A percentile compares a stretch with the other conserved stretches of the same genome.
phyloP scores from a whole-genome alignment of 176 grass and related monocot genomes.

The Carex pumila region DNA sequence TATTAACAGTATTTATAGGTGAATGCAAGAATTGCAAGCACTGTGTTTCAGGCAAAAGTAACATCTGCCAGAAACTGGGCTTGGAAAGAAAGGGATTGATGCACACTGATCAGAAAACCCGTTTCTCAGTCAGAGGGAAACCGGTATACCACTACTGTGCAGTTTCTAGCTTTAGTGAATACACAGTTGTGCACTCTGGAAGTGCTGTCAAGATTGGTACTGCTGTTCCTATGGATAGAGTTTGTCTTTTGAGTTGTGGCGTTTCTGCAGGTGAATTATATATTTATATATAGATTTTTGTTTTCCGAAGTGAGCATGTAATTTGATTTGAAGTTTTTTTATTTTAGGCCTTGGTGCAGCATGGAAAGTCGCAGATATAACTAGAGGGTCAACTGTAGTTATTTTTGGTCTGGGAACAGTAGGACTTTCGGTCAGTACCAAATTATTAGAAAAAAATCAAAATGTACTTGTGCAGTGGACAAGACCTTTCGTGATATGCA shows the following conservation, averaged over 20 bases:
- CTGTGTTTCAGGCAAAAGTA: constrained; percentile 73
- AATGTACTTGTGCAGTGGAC: background rate
- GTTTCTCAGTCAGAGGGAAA: constrained; percentile 56
- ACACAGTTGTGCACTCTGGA: constrained; percentile 71
- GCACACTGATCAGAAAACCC: constrained; percentile 83
- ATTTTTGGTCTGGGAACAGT: constrained; percentile 96
- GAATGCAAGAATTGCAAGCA: constrained; percentile 85
- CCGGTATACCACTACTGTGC: constrained; percentile 77
- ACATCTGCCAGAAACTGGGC: constrained; percentile 92
- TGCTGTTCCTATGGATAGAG: constrained; percentile 60
- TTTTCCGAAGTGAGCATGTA: background rate
- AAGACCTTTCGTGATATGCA: background rate
- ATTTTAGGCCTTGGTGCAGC: constrained; percentile 77
- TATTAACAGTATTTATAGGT: constrained; percentile 86
- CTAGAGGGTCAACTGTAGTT: constrained; percentile 66
- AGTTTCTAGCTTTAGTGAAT: constrained; percentile 97
- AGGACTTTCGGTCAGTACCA: constrained; percentile 85
- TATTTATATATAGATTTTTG: background rate
- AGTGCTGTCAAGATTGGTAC: constrained; percentile 68
- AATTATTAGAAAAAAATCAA: constrained; percentile 21
- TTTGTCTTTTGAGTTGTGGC: constrained; percentile 84
- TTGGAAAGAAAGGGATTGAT: constrained; percentile 85
- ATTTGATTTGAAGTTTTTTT: background rate
- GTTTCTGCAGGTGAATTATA: constrained; percentile 62
- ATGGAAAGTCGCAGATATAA: constrained; percentile 87